Evolutionary conservation across 1,284 basidiomycete species (phyloP), one percentile per base, ranked within the genome.

Genomic region (Quambalaria eucalypti): DNA sequence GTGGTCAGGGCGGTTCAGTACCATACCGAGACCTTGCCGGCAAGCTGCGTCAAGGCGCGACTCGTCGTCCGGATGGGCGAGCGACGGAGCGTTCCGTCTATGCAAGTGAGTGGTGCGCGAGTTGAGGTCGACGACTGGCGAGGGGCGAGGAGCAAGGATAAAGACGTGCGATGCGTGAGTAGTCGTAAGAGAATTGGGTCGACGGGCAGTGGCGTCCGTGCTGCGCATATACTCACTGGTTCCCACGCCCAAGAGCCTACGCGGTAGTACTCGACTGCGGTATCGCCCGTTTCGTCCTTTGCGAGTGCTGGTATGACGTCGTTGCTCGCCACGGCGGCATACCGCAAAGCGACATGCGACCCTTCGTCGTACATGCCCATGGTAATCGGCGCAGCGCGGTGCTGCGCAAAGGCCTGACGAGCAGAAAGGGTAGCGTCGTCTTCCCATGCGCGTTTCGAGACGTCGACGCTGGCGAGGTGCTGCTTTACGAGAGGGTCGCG

Each of bases 231-330:
- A 48, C 51, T 52, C 26, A 44, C 52, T n/a, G 52, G 52, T 21
- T 4, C 33, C 91, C 91, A 96, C 59, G 85, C 82, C 84, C 90
- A 93, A 4, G 84, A 85, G 4, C 81, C 81, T 61, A 85, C 87
- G 23, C 91, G 81, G 55, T 86, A 81, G 64, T 89, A 88, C 76
- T 96, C 92, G 0, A 90, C 84, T 0, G 90, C 82, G 0, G 77
- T 68, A 26, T 78, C 76, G 1, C 84, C 84, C 14, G 79, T 74
- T 1, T 80, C 80, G 1, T 71, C 73, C 19, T 81, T 67, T 42
- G 66, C 57, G 14, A 51, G 25, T 23, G 51, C 51, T 12, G 79
- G 68, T 23, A 39, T 29, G 1, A 80, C 80, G 1, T 72, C 73
- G 19, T 81, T 68, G 9, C 29, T 38, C 2, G 33, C 52, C 10